Evolutionary conservation across 768 basidiomycete genomes (phyloP).

Genomic region (Boletus pseudopeckii): DNA sequence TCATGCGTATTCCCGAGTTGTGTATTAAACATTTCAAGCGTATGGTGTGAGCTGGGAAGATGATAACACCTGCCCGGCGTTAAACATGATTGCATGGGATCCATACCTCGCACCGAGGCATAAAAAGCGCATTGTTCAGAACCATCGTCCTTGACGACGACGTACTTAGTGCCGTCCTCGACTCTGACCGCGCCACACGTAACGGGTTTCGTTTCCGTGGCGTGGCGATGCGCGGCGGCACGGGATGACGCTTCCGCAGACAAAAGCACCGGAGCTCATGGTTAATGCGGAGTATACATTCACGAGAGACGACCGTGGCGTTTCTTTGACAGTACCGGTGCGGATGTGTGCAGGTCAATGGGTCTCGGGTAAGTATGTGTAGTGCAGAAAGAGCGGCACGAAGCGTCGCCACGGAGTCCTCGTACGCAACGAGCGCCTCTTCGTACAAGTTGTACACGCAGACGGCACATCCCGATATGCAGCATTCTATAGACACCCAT

Average conservation of each 20-base stretch:
- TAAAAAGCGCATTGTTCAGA: constrained; percentile 28
- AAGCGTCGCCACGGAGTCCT: constrained; percentile 48
- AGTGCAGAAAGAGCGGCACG: constrained; percentile 46
- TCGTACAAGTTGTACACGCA: constrained; percentile 89
- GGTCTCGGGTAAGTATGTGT: constrained; percentile 42
- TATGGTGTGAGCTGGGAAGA: not conserved
- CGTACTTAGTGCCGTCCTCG: constrained; percentile 35
- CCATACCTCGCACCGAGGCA: not conserved
- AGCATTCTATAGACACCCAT: constrained; percentile 63
- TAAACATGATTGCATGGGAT: not conserved
- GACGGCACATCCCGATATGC: constrained; percentile 93
- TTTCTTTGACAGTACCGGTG: not conserved
- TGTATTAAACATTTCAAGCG: constrained; percentile 22
- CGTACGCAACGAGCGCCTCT: constrained; percentile 64
- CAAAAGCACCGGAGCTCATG: constrained; percentile 67
- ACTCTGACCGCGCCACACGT: constrained; percentile 64
- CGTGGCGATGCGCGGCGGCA: constrained; percentile 61
- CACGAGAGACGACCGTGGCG: not conserved
- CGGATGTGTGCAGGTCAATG: constrained; percentile 66
- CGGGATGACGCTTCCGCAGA: constrained; percentile 66
- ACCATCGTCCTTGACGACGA: constrained; percentile 27
- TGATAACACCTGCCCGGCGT: too few relatives aligned
- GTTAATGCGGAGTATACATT: not conserved
- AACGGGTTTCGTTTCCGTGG: constrained; percentile 57
- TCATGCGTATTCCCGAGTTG: not conserved